Percentiles rank a stretch among this genome's conserved stretches.
These are phyloP conservation scores for Penicillium sp. DNA, from an alignment of 2,329 filamentous ascomycete genomes.

Conservation along the genomic window DNA sequence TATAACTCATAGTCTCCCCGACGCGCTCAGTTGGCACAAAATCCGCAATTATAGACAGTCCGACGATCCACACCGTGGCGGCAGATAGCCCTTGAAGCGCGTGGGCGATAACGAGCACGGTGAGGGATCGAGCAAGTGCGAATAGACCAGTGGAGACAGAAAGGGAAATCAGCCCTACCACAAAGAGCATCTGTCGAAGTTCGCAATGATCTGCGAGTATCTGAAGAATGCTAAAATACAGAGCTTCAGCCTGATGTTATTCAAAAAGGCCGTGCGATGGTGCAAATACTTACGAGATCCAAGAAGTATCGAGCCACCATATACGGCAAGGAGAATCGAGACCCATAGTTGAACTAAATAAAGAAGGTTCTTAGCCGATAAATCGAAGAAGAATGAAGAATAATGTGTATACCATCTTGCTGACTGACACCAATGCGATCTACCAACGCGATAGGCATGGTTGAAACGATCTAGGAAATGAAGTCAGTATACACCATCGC, in stretches of 20 bases:
- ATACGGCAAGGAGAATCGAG: conserved; percentile 70
- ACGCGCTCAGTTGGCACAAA: conserved; percentile 61
- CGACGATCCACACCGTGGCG: conserved; percentile 64
- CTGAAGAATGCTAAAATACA: conserved; percentile 13
- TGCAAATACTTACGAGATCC: conserved; percentile 25
- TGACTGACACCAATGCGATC: conserved; percentile 28
- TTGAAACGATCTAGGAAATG: conserved; percentile 60
- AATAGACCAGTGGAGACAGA: conserved; percentile 59
- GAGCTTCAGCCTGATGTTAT: not conserved
- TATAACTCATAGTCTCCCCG: conserved; percentile 62
- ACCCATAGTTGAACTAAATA: conserved; percentile 66
- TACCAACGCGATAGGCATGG: conserved; percentile 67
- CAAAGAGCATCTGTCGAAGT: conserved; percentile 58
- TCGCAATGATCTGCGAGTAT: conserved; percentile 54
- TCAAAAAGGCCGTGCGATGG: not conserved
- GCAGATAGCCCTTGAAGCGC: conserved; percentile 61
- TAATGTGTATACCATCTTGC: conserved; percentile 43
- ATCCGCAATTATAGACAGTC: conserved; percentile 61
- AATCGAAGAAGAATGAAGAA: too few species aligned
- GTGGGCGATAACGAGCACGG: conserved; percentile 55
- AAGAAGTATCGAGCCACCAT: conserved; percentile 66
- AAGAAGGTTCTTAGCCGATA: not conserved
- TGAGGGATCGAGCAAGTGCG: conserved; percentile 53
- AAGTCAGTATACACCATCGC: too few species aligned
- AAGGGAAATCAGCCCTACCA: conserved; percentile 58